Conservation (phyloP, 768 basidiomycete species). For the Neoboletus brunneissimus region DNA sequence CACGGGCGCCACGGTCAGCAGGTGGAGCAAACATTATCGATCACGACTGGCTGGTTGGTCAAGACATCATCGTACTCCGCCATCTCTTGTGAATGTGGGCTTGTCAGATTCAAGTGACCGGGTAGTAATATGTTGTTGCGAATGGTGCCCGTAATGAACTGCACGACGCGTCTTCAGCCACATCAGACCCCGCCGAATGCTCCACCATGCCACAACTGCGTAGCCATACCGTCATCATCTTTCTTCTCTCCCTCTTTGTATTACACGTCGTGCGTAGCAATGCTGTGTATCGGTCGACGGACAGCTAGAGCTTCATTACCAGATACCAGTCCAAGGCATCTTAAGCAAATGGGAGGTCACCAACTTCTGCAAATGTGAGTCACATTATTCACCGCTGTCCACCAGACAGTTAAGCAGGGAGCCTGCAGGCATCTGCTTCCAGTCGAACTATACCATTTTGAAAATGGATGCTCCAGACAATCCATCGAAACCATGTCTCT, state of each 20-base stretch:
- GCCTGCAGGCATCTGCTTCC: slow-evolving; percentile 82
- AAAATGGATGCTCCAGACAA: slow-evolving; percentile 78
- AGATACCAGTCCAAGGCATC: slow-evolving; percentile 42
- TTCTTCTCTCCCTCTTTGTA: slow-evolving; percentile 19
- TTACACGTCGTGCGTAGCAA: slow-evolving; percentile 28
- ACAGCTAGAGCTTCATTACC: slow-evolving; percentile 14
- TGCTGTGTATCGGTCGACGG: background rate
- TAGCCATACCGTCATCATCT: slow-evolving; percentile 6
- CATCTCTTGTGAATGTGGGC: slow-evolving; percentile 43
- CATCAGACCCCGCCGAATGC: slow-evolving; percentile 5
- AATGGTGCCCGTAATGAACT: background rate
- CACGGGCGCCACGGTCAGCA: slow-evolving; percentile 22
- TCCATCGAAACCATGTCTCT: slow-evolving; percentile 85
- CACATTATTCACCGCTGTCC: background rate
- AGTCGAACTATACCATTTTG: slow-evolving; percentile 81
- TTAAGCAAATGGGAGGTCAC: slow-evolving; percentile 85
- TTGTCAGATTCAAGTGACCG: slow-evolving; percentile 3
- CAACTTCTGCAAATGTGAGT: slow-evolving; percentile 84
- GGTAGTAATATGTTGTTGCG: slow-evolving; percentile 7
- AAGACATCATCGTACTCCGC: slow-evolving; percentile 90
- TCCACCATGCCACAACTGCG: slow-evolving; percentile 19
- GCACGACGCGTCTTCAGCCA: slow-evolving; percentile 14
- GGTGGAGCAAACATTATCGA: slow-evolving; percentile 79
- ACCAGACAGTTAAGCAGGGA: slow-evolving; percentile 3
- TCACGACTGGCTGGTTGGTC: slow-evolving; percentile 98